Conservation (phyloP, 129 eudicot genomes). For the Smallanthus sonchifolius region DNA sequence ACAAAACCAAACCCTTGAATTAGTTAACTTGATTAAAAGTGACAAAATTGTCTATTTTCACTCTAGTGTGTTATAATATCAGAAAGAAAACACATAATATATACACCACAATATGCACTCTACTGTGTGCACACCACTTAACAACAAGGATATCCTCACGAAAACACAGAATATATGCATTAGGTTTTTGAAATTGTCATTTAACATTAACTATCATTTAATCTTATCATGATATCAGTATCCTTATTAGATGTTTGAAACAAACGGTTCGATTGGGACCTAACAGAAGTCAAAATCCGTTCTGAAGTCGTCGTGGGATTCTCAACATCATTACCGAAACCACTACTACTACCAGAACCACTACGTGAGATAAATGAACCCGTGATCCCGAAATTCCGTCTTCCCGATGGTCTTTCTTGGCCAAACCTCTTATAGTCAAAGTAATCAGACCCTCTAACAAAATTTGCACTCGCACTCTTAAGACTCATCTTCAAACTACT, state of each 20-base stretch:
- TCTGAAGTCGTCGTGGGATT: background rate
- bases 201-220: background rate
- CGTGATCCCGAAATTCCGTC: background rate
- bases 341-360: background rate
- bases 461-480: conserved; percentile 34
- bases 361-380: conserved; percentile 13
- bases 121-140: too few relatives aligned
- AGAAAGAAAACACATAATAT: too few relatives aligned
- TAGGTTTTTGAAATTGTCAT: background rate
- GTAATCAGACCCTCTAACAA: conserved; percentile 4
- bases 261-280: background rate
- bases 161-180: too few relatives aligned
- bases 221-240: background rate
- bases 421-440: conserved; percentile 28
- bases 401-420: conserved; percentile 6
- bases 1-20: too few relatives aligned
- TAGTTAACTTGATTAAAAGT: too few relatives aligned
- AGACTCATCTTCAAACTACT: conserved; percentile 22
- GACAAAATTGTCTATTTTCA: too few relatives aligned
- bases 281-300: background rate
- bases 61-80: too few relatives aligned
- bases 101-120: too few relatives aligned
- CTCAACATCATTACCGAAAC: background rate
- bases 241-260: background rate
- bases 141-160: too few relatives aligned